phyloP scores from a whole-genome alignment of 2,329 filamentous ascomycete species.

The Penicillium rolfsii region DNA sequence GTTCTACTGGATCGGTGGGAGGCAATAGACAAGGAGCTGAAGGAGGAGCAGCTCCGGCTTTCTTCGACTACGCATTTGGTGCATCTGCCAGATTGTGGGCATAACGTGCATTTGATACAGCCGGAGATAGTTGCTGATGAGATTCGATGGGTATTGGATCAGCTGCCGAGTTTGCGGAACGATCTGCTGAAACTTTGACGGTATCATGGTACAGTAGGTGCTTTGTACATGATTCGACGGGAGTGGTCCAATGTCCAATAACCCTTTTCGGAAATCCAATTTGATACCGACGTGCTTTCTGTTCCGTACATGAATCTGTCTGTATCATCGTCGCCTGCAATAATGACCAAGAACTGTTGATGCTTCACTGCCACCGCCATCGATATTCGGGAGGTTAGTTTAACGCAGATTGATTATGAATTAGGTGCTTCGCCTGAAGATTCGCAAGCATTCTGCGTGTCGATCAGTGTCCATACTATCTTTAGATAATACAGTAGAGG shows the following conservation, averaged over 20 bases:
- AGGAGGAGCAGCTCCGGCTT: constrained; percentile 39
- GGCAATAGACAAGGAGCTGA: constrained; percentile 30
- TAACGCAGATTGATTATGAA: constrained; percentile 5
- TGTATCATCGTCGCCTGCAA: not conserved
- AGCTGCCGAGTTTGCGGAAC: constrained; percentile 1
- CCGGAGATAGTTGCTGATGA: constrained; percentile 44
- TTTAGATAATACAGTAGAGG: not conserved
- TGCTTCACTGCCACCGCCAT: constrained; percentile 4
- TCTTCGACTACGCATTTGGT: constrained; percentile 37
- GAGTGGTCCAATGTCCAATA: not conserved
- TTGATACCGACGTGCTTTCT: not conserved
- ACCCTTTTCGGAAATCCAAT: not conserved
- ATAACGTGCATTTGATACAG: constrained; percentile 42
- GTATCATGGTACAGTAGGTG: not conserved
- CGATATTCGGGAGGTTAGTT: not conserved
- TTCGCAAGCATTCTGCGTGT: constrained; percentile 10
- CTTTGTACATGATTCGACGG: not conserved
- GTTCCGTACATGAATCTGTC: not conserved
- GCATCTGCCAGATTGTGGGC: constrained; percentile 41
- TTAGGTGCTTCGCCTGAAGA: constrained; percentile 8
- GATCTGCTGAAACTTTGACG: constrained; percentile 15
- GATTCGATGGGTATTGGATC: constrained; percentile 40
- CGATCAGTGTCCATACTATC: not conserved
- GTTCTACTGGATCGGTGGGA: constrained; percentile 38
- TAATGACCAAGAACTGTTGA: not conserved